Evolutionary conservation across 352 stramenopile species (phyloP), one percentile per base, ranked within the genome.

Genomic region (Globisporangium carolinianum): DNA sequence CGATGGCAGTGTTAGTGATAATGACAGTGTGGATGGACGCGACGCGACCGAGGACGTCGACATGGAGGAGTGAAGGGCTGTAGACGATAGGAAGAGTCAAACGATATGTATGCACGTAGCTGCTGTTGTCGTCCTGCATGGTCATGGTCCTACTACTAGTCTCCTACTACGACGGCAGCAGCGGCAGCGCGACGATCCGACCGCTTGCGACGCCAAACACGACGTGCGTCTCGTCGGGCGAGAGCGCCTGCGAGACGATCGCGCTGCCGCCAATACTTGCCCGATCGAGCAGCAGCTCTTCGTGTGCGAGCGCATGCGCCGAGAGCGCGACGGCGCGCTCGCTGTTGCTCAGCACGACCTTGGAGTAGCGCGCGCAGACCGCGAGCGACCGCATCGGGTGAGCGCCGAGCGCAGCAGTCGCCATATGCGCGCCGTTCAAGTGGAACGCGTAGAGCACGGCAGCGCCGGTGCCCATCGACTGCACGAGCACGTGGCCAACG

Each of bases 401-500:
- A 1, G 71, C 62, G 4, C 66, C 67, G 35, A 89, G 57, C 24
- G 45, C 55, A 0, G 73, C 57, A 43, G 68, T 60, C 18, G 81
- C 83, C 50, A 95, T 56, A 35, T 87, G 47, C 12, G 60, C 67
- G 11, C 81, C 85, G 57, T 95, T 89, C 48, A 91, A 63, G 55
- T 91, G 82, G 57, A 88, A 95, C 1, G 72, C 76, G 62, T 87
- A 83, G 36, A 93, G 60, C 63, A 72, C 73, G 0, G 82, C 68
- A 35, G 45, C 37, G 15, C 72, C 80, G 2, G 72, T 80, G 37
- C 77, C 75, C 42, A 91, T 61, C 3, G 84, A 94, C 54, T 91
- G 79, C n/a, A 88, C 67, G 15, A 90, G 57, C 12, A 95, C 64
- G 37, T 83, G 77, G 15, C 85, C 85, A 8, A 92, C 70, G 18